Evolutionary conservation across 345 rosid species (phyloP), one percentile per base, ranked within the genome.

Genomic region (Linum trigynum): DNA sequence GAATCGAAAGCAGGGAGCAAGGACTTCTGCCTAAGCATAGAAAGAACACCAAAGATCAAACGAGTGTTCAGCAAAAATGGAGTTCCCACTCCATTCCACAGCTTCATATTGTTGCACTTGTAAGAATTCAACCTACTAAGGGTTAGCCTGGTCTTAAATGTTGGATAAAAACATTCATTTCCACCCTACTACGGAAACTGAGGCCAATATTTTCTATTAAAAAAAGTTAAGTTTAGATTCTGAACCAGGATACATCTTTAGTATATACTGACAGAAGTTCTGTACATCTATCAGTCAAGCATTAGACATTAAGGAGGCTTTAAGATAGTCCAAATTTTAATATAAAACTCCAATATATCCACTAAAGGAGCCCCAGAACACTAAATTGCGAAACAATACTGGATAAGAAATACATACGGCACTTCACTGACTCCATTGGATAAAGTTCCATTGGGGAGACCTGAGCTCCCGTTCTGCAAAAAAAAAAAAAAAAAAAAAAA

Each of bases 1-100:
- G 96, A 82, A 68, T 94, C 99, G 72, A 94, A 83, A 64, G 86
- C 74, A 68, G 99, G 99, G 74, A 94, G 85, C 78, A 94, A 82
- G 4, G 97, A 60, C 82, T 78, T 94, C 62, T 77, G 84, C 72
- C 99, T 94, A 85, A 55, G 82, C 58, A 64, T 5, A 48, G 14
- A 56, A 57, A 3, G 8, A 62, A 58, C 57, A 67, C 35, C 45
- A 23, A 55, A 17, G 37, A 35, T 65, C 39, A 70, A 58, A 5
- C 23, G 23, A 64, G 3, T 42, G 57, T 63, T 51, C 37, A 64
- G n/a, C 37, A 38, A 65, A 63, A 39, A 43, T 35, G 39, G 57
- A 67, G 40, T 7, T 45, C 9, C 37, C 14, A 12, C 4, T 38
- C 53, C 50, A 58, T 63, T 32, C 58, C 9, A 40, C 53, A n/a